Evolutionary conservation across 257 asterid species (phyloP).

Genomic region (Nicotiana paniculata): DNA sequence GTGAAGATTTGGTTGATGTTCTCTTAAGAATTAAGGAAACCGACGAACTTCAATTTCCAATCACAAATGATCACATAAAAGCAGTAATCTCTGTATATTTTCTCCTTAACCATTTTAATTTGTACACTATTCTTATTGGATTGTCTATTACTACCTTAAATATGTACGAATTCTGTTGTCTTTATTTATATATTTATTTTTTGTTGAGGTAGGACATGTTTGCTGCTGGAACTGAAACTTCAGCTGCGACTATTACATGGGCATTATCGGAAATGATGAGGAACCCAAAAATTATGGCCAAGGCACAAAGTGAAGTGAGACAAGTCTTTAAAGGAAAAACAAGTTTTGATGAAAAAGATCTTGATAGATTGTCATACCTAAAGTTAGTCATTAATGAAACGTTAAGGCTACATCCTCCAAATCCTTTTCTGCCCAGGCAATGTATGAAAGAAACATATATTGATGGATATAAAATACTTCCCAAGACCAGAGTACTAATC

Average conservation of each 20-base stretch:
- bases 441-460: too few species aligned
- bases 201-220: slow-evolving; percentile 1
- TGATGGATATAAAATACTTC: too few species aligned
- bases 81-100: slow-evolving; percentile 14
- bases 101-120: neutral
- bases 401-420: slow-evolving; percentile 7
- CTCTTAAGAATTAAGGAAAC: neutral
- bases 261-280: neutral
- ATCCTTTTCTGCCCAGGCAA: neutral
- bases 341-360: neutral
- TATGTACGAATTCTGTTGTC: neutral
- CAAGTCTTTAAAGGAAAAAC: neutral
- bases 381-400: neutral
- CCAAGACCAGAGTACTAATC: too few species aligned
- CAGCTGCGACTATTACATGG: neutral
- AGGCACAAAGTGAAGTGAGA: neutral
- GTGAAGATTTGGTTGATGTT: slow-evolving; percentile 17
- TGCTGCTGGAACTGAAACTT: slow-evolving; percentile 10
- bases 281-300: neutral
- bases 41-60: neutral
- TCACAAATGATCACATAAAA: slow-evolving; percentile 7
- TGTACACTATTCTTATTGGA: too few species aligned
- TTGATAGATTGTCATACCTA: neutral
- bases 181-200: too few species aligned
- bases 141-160: too few species aligned